These are phyloP conservation scores for Talaromyces proteolyticus DNA, from an alignment of 495 filamentous ascomycete species.

Conservation along the genomic window DNA sequence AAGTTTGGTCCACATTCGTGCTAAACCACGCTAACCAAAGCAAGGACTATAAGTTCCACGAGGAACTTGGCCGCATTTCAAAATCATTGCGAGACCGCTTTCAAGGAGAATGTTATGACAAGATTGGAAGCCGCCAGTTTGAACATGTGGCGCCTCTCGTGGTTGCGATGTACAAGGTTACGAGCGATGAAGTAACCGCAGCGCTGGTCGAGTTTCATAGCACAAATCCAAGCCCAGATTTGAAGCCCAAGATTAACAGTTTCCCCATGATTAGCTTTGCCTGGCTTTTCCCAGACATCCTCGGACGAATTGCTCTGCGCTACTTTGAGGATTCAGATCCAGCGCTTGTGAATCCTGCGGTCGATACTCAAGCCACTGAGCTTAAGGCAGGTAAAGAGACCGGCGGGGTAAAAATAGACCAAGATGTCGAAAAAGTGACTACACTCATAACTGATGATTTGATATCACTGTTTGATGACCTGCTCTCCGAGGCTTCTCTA, in stretches of 20 bases:
- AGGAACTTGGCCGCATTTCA: slow-evolving; percentile 67
- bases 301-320: slow-evolving; percentile 64
- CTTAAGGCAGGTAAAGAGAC: background rate
- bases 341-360: background rate
- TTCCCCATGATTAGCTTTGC: slow-evolving; percentile 91
- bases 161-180: slow-evolving; percentile 82
- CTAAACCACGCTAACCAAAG: slow-evolving; percentile 59
- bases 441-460: background rate
- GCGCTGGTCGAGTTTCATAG: slow-evolving; percentile 39
- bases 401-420: background rate
- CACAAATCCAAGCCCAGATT: slow-evolving; percentile 24
- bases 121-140: slow-evolving; percentile 56
- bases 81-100: slow-evolving; percentile 59
- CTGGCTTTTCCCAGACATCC: slow-evolving; percentile 73
- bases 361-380: background rate
- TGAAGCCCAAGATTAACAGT: slow-evolving; percentile 22
- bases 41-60: slow-evolving; percentile 79
- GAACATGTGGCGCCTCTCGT: slow-evolving; percentile 60
- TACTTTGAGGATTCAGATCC: slow-evolving; percentile 13
- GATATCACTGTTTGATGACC: background rate
- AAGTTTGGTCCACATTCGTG: slow-evolving; percentile 82
- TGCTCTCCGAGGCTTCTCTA: background rate
- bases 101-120: slow-evolving; percentile 53
- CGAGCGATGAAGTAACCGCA: slow-evolving; percentile 58
- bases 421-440: background rate